A percentile compares a stretch with the other conserved stretches of the same genome.
Conservation (phyloP, 148 eudicot genomes). For the Bassia scoparia region DNA sequence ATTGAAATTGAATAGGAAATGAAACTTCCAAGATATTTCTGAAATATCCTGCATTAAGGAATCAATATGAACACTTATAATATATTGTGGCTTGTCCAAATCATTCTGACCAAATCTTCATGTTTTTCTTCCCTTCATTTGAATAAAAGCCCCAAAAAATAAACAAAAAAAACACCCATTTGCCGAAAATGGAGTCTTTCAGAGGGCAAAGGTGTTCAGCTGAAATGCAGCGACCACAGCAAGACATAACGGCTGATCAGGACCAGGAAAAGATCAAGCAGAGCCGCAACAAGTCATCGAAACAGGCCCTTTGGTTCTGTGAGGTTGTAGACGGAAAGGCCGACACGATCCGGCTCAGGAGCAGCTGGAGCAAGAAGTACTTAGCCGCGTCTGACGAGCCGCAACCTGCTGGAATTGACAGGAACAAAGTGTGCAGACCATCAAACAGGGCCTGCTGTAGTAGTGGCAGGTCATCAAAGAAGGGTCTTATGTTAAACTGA, state of each 20-base stretch:
- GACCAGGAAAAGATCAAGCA: conserved; percentile 30
- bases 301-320: conserved; percentile 22
- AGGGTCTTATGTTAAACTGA: conserved; percentile 13
- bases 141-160: no score
- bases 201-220: conserved; percentile 29
- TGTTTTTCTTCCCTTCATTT: no score
- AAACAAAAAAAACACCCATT: neutral
- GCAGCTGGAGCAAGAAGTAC: conserved; percentile 27
- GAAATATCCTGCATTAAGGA: no score
- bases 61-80: no score
- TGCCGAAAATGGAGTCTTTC: conserved; percentile 53
- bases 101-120: no score
- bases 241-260: conserved; percentile 32
- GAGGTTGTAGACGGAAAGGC: conserved; percentile 25
- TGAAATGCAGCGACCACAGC: conserved; percentile 33
- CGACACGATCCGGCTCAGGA: conserved; percentile 24
- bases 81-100: no score
- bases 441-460: conserved; percentile 16
- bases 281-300: conserved; percentile 16
- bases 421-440: conserved; percentile 28
- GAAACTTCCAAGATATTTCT: no score
- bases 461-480: conserved; percentile 38
- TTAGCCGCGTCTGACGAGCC: conserved; percentile 26
- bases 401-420: conserved; percentile 27
- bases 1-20: no score